Evolutionary conservation across 805 yeast genomes (phyloP), one percentile per base, ranked within the genome.

Genomic region (Kockiozyma suomiensis): DNA sequence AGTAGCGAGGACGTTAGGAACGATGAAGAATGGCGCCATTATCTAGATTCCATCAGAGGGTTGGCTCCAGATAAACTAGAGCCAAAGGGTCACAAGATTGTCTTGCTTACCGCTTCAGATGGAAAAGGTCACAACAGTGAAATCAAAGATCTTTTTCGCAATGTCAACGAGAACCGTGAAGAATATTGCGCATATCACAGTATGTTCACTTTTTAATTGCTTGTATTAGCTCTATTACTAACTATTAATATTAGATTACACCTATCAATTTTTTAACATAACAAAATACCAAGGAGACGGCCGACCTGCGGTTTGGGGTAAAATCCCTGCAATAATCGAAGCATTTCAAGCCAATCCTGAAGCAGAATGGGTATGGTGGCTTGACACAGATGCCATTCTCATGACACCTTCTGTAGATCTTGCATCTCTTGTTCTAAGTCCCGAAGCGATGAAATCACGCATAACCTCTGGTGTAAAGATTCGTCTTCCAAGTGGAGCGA

Each of bases 281-380:
- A 57, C 70, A 15, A 56, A 67, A n/a, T 68, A 57, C 56, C 58
- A 43, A 30, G 32, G 26, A n/a, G 43, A 40, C 30, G 60, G 54
- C 6, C 56, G 60, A 21, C 64, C 55, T 3, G 54, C 55, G 17
- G 66, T 58, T 7, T 74, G 77, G 77, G 66, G 66, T 40, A 74
- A 74, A 55, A 57, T 74, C 28, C 71, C 73, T 4, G 74, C 76
- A 15, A 66, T 74, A 21, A 61, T 61, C 50, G 70, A 70, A 13
- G 69, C 74, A 3, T 72, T 73, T 43, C 68, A 63, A 13, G 43
- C 41, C 26, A 54, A 71, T 56, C 75, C 77, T 4, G 66, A 70
- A 2, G 75, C 70, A 19, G 74, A 74, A 52, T 74, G 77, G 77
- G 66, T 75, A 28, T 75, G 75, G 75, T 74, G 76, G 77, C 66